A percentile compares a stretch with the other conserved stretches of the same genome.
These are phyloP conservation scores for Fusarium sp. DNA, from an alignment of 2,329 filamentous ascomycete genomes.

Conservation along the genomic window DNA sequence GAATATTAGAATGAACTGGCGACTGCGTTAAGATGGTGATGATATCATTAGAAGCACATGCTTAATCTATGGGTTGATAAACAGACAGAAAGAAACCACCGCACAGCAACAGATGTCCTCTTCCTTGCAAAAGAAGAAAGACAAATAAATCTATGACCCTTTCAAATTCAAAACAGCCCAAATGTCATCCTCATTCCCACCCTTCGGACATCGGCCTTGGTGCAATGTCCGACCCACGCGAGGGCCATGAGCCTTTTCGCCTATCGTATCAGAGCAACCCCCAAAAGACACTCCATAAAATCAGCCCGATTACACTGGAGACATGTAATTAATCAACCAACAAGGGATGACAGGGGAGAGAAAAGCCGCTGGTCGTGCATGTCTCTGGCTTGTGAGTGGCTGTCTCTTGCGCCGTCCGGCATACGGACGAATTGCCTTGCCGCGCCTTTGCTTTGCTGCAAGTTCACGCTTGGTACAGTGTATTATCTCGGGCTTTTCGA, in stretches of 20 bases:
- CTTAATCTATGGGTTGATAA: not conserved
- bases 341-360: not conserved
- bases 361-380: slow-evolving; percentile 31
- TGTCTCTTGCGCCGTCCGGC: slow-evolving; percentile 22
- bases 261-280: slow-evolving; percentile 20
- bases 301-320: slow-evolving; percentile 28
- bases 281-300: not conserved
- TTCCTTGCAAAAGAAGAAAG: too few species aligned
- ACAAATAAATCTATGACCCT: slow-evolving; percentile 31
- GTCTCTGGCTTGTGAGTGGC: slow-evolving; percentile 23
- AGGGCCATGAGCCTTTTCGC: slow-evolving; percentile 6
- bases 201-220: slow-evolving; percentile 52
- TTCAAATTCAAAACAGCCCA: slow-evolving; percentile 11
- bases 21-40: too few species aligned
- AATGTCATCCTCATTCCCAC: slow-evolving; percentile 2
- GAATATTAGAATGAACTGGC: not conserved
- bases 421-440: slow-evolving; percentile 31
- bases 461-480: too few species aligned
- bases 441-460: slow-evolving; percentile 2
- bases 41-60: too few species aligned
- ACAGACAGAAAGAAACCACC: not conserved
- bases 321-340: not conserved
- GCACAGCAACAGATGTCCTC: too few species aligned
- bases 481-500: slow-evolving; percentile 4
- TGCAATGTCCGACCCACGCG: slow-evolving; percentile 42